phyloP scores from a whole-genome alignment of 2,329 filamentous ascomycete genomes.

The Calonectria hawksworthii region DNA sequence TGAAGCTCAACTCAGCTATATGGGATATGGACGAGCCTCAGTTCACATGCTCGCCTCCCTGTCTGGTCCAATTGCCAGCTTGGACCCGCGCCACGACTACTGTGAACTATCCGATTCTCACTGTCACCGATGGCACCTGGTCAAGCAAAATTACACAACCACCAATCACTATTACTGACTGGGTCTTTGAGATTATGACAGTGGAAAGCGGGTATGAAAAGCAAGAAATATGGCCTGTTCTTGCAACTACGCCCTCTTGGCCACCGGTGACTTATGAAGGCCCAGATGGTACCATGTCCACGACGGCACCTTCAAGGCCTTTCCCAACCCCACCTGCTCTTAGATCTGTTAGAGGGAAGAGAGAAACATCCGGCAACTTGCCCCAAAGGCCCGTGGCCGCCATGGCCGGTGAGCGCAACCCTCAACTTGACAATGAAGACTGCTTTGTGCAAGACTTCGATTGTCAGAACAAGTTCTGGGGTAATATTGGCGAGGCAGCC shows the following conservation, averaged over 20 bases:
- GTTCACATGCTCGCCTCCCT: slow-evolving; percentile 48
- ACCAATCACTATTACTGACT: slow-evolving; percentile 46
- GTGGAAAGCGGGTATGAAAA: slow-evolving; percentile 17
- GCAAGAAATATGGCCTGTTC: slow-evolving; percentile 33
- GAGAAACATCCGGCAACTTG: not conserved
- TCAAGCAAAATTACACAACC: slow-evolving; percentile 47
- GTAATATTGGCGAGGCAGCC: no score
- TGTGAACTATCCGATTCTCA: slow-evolving; percentile 49
- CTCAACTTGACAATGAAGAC: no score
- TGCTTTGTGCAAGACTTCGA: no score
- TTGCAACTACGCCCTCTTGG: slow-evolving; percentile 40
- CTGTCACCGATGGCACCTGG: slow-evolving; percentile 48
- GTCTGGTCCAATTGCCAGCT: slow-evolving; percentile 45
- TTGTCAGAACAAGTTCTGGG: no score
- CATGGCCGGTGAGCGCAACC: not conserved
- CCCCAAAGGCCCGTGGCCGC: not conserved
- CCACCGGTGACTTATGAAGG: slow-evolving; percentile 38
- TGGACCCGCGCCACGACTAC: slow-evolving; percentile 46
- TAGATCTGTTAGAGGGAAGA: not conserved
- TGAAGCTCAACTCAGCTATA: slow-evolving; percentile 14
- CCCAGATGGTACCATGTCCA: slow-evolving; percentile 29
- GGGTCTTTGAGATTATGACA: slow-evolving; percentile 43
- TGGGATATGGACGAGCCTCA: slow-evolving; percentile 47
- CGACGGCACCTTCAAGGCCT: slow-evolving; percentile 22
- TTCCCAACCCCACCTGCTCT: slow-evolving; percentile 37